Conservation (phyloP, 768 basidiomycete species). For the Fibroporia radiculosa region DNA sequence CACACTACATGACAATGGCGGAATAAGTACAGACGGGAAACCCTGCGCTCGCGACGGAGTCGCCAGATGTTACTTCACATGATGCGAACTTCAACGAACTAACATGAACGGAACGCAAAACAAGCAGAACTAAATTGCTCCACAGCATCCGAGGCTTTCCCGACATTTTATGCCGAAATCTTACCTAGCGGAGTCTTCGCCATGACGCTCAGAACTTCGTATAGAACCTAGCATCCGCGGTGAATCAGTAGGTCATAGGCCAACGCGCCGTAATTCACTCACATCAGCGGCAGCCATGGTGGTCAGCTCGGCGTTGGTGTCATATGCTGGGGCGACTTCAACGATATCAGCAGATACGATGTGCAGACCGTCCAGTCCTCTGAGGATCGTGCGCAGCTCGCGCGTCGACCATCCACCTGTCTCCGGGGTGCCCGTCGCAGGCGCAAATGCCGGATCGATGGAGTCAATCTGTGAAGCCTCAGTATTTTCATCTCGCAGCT, state of each 20-base stretch:
- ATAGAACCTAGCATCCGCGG: conserved; percentile 46
- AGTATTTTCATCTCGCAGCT: conserved; percentile 1
- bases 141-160: too few relatives aligned
- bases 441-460: conserved; percentile 76
- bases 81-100: too few relatives aligned
- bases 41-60: too few relatives aligned
- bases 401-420: conserved; percentile 82
- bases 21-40: too few relatives aligned
- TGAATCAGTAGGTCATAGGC: conserved; percentile 18
- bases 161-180: conserved; percentile 11
- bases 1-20: too few relatives aligned
- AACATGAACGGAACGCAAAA: too few relatives aligned
- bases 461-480: conserved; percentile 50
- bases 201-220: conserved; percentile 73
- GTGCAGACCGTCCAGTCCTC: conserved; percentile 66
- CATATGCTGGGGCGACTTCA: conserved; percentile 80
- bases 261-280: conserved; percentile 17
- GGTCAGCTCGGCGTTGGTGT: conserved; percentile 56
- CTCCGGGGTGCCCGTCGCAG: conserved; percentile 81
- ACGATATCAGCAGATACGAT: conserved; percentile 82
- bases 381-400: conserved; percentile 67
- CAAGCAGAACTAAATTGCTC: too few relatives aligned
- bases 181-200: conserved; percentile 73
- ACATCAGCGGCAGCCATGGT: conserved; percentile 58
- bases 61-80: too few relatives aligned